Evolutionary conservation across 1,284 basidiomycete genomes (phyloP).

Genomic region (Tausonia pullulans): DNA sequence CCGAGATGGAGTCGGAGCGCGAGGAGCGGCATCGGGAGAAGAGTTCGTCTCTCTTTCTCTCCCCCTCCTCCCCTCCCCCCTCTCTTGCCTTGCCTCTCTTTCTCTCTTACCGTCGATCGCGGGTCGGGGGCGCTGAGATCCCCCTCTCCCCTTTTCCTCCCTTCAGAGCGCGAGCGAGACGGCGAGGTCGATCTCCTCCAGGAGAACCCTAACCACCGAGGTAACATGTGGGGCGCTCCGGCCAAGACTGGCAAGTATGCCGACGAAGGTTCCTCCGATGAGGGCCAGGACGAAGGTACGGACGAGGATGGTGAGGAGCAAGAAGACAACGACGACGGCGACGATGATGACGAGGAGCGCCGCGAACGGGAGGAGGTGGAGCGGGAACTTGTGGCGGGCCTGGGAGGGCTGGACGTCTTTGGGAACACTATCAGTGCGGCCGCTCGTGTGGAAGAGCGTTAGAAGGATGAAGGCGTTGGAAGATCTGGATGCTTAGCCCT

Average conservation of each 20-base stretch:
- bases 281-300: slow-evolving; percentile 17
- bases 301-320: slow-evolving; percentile 9
- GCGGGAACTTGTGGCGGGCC: slow-evolving; percentile 15
- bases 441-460: no score
- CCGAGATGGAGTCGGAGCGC: slow-evolving; percentile 57
- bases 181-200: slow-evolving; percentile 37
- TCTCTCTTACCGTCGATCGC: neutral
- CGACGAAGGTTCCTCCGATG: slow-evolving; percentile 24
- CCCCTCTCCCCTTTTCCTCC: neutral
- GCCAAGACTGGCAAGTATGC: slow-evolving; percentile 20
- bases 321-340: slow-evolving; percentile 4
- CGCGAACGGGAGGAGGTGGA: slow-evolving; percentile 18
- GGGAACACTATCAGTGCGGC: no score
- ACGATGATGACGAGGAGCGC: slow-evolving; percentile 7
- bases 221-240: slow-evolving; percentile 15
- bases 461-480: no score
- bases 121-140: neutral
- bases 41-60: slow-evolving; percentile 31
- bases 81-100: neutral
- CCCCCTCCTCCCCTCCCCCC: neutral
- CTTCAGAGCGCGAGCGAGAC: neutral
- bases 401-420: slow-evolving; percentile 1
- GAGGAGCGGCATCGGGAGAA: slow-evolving; percentile 43
- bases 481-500: no score
- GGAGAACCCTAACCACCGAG: slow-evolving; percentile 47